A percentile compares a stretch with the other conserved stretches of the same genome.
phyloP scores from a whole-genome alignment of 2,329 filamentous ascomycete genomes.

The Fusarium sp. region DNA sequence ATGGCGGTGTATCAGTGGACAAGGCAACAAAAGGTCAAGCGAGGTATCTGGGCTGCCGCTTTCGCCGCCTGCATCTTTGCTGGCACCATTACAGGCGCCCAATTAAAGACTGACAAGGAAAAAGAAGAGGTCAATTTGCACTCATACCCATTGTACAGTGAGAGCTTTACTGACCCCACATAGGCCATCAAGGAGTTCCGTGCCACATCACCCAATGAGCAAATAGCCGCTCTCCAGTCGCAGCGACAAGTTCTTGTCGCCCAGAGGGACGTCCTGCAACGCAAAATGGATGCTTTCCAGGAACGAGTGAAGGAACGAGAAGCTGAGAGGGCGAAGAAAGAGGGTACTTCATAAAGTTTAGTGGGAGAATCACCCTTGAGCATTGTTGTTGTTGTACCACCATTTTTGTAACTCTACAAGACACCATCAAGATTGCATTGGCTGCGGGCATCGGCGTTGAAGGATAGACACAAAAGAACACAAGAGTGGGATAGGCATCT shows the following conservation, averaged over 20 bases:
- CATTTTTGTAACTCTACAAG: conserved; percentile 29
- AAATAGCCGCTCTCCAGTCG: conserved; percentile 62
- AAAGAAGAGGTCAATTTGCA: conserved; percentile 57
- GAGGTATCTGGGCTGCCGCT: conserved; percentile 59
- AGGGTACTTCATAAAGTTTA: conserved; percentile 14
- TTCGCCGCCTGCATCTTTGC: conserved; percentile 64
- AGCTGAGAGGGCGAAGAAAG: conserved; percentile 46
- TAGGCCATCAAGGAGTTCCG: conserved; percentile 58
- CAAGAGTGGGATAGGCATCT: neutral
- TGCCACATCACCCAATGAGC: conserved; percentile 59
- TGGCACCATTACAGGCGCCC: conserved; percentile 65
- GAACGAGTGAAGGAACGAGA: conserved; percentile 58
- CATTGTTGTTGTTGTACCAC: conserved; percentile 19
- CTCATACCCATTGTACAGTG: neutral
- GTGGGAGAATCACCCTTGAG: neutral
- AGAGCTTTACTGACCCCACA: neutral
- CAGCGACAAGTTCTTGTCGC: conserved; percentile 58
- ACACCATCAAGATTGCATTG: conserved; percentile 10
- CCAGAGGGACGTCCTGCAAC: conserved; percentile 59
- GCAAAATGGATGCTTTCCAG: conserved; percentile 59
- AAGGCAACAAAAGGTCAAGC: conserved; percentile 53
- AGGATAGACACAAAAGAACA: neutral
- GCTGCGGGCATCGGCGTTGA: conserved; percentile 30
- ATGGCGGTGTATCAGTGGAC: conserved; percentile 49
- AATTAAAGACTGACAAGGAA: conserved; percentile 65